A percentile compares a stretch with the other conserved stretches of the same genome.
These are phyloP conservation scores for Comarum palustre DNA, from an alignment of 306 rosid species.

Conservation along the genomic window DNA sequence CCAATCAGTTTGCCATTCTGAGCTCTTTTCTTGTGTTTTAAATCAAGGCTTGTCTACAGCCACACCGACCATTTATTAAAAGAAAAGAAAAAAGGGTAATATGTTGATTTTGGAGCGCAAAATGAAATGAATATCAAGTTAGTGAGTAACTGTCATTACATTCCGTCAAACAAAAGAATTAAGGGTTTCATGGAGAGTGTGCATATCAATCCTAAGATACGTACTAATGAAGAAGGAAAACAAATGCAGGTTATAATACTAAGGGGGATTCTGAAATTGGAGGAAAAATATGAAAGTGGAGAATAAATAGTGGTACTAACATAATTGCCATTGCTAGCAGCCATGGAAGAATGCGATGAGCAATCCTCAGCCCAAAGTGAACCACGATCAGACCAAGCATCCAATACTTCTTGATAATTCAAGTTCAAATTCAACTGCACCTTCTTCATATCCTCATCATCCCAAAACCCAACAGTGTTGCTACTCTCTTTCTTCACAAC, in stretches of 20 bases:
- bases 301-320: constrained; percentile 41
- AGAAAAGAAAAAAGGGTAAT: background rate
- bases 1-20: background rate
- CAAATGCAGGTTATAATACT: background rate
- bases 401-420: constrained; percentile 75
- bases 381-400: constrained; percentile 82
- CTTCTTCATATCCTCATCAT: constrained; percentile 37
- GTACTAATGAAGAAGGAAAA: background rate
- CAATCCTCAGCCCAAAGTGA: constrained; percentile 59
- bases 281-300: background rate
- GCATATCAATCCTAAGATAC: background rate
- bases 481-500: constrained; percentile 45
- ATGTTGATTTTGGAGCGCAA: background rate
- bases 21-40: background rate
- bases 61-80: too few relatives aligned
- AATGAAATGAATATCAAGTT: background rate
- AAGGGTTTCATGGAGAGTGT: background rate
- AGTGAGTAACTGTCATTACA: background rate
- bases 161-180: background rate
- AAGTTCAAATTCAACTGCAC: constrained; percentile 62
- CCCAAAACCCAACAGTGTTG: too few relatives aligned
- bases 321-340: constrained; percentile 39
- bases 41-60: background rate
- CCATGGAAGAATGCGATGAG: constrained; percentile 40
- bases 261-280: constrained; percentile 4